phyloP scores from a whole-genome alignment of 2,329 filamentous ascomycete genomes.

The Calycina marina region DNA sequence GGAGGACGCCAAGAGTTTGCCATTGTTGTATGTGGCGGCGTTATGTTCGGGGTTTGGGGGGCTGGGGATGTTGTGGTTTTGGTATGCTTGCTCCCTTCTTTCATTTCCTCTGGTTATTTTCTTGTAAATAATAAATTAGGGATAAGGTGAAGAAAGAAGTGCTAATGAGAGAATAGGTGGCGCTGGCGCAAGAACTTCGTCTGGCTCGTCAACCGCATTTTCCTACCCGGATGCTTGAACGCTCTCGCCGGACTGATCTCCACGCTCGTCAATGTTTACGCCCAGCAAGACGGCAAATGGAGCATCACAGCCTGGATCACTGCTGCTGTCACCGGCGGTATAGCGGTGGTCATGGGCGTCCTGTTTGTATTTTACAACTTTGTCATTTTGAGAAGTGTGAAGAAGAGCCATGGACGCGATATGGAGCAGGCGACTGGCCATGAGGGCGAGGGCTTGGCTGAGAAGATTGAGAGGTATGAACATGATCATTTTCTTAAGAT shows the following conservation, averaged over 20 bases:
- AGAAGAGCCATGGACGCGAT: conserved; percentile 15
- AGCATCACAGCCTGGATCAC: conserved; percentile 17
- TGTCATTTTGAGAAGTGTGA: conserved; percentile 14
- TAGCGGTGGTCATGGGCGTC: conserved; percentile 10
- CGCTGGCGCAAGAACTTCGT: conserved; percentile 13
- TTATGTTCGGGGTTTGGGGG: conserved; percentile 15
- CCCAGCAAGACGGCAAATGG: conserved; percentile 1
- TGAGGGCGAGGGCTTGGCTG: conserved; percentile 9
- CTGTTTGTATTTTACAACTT: conserved; percentile 19
- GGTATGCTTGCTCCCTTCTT: too few relatives aligned
- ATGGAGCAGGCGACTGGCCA: conserved; percentile 5
- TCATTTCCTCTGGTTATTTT: too few relatives aligned
- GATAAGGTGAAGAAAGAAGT: too few relatives aligned
- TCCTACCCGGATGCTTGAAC: conserved; percentile 18
- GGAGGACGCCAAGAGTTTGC: conserved; percentile 12
- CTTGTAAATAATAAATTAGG: too few relatives aligned
- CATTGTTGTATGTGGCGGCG: conserved; percentile 12
- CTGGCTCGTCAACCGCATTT: conserved; percentile 18
- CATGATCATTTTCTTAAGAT: not conserved
- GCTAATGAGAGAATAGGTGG: too few relatives aligned
- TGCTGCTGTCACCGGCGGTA: conserved; percentile 11
- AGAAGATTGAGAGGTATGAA: conserved; percentile 11
- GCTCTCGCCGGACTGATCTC: conserved; percentile 15
- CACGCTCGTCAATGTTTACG: conserved; percentile 9
- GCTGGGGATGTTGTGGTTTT: conserved; percentile 16